Base-by-base conservation (phyloP, 306 rosid genomes). In the Citrullus colocynthis region DNA sequence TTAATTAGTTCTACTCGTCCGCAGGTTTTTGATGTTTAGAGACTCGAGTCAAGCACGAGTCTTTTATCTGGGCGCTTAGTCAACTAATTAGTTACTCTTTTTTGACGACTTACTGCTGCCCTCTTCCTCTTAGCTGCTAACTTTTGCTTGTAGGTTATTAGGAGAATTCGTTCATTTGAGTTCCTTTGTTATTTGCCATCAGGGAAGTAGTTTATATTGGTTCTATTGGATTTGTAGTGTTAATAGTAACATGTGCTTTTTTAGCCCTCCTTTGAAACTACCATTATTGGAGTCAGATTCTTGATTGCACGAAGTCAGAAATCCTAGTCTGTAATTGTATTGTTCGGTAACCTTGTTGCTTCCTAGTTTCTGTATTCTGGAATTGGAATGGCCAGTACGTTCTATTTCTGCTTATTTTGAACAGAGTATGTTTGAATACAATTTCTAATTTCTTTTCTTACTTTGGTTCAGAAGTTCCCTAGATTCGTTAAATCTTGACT, bases 401-500 rank as follows among this genome's bases (percentile, higher is more conserved):
- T 74, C 11, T 20, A 49, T 24, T 71, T 48, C 59, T 45, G 37
- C 57, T 24, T 24, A 24, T 76, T 77, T 81, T 24, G 52, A 20
- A 24, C 28, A 1, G 21, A 48, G 21, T 61, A 28, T 42, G 42
- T 55, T 45, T 32, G 17, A 41, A 36, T 57, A 42, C 62, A 41
- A 17, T 48, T 12, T 13, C 30, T 79, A 20, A 54, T 21, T 52
- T 44, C 4, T 71, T 70, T 32, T 34, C 55, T 37, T 54, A 32
- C 17, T 6, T 20, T 32, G 63, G 59, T 79, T 52, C 36, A 80
- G 78, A 44, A 39, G 18, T 69, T 76, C 58, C 32, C 49, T 78
- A 73, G 81, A 76, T 32, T 59, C 55, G 80, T 15, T 51, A 6
- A 63, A 51, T 55, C 52, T 80, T 86, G 81, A 78, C 36, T 74